Evolutionary conservation across 2,329 filamentous ascomycete genomes (phyloP), one percentile per base, ranked within the genome.

Genomic region (Ophiocordyceps camponoti-floridani): DNA sequence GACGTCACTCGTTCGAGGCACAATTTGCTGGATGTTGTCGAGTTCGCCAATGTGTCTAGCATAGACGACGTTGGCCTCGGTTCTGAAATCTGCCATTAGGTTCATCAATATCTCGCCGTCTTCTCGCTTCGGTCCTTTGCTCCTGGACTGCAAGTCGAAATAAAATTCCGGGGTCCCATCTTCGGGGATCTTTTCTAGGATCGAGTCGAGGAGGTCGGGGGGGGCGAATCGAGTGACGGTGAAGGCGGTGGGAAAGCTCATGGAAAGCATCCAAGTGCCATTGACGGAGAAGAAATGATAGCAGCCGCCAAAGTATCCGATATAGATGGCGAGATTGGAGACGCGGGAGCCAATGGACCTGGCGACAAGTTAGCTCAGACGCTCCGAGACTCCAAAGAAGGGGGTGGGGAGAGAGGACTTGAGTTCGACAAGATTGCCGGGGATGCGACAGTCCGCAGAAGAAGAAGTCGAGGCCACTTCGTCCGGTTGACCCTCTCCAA

Each of bases 211-310:
- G 35, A 72, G 68, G 1, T 54, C 56, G 2, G 52, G 46, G 2
- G 54, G 52, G 35, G 61, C 64, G 49, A 76, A 77, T 2, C 60
- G 57, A 8, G 64, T 62, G 42, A 76, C 62, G 4, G 67, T 62
- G 52, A 78, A 78, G 33, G 68, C 56, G 1, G 69, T 62, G 40
- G 57, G 61, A 28, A 70, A 56, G 14, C 59, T 59, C 35, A 63
- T 46, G 44, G 62, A 64, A 9, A 64, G 63, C 14, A 68, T 52
- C 54, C 73, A 68, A 60, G 66, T 68, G 49, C 73, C 73, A 14
- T 63, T 68, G 49, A 56, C 64, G 28, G 69, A 67, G 54, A 75
- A 76, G 53, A 70, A 75, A 53, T 76, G 71, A 50, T 73, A 62
- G 40, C 67, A 60, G 16, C 65, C 65, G 37, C 69, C 64, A 49